A percentile compares a stretch with the other conserved stretches of the same genome.
Conservation (phyloP, 345 rosid genomes). For the Corchorus capsularis region DNA sequence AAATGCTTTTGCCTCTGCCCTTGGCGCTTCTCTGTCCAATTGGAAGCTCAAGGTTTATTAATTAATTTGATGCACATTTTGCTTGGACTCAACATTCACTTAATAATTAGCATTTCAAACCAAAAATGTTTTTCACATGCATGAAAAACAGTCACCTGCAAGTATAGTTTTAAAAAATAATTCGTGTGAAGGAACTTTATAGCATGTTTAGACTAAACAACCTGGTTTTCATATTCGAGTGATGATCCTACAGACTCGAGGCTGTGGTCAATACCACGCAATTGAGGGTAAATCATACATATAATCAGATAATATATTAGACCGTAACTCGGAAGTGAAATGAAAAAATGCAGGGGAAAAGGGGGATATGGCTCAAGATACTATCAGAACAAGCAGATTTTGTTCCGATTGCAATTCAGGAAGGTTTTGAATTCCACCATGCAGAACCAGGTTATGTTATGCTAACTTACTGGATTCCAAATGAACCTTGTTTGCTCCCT, state of each 20-base stretch:
- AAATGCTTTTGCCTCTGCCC: conserved; percentile 45
- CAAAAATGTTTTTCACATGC: background rate
- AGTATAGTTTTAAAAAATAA: too few relatives aligned
- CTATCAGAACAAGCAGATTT: conserved; percentile 41
- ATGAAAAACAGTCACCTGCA: too few relatives aligned
- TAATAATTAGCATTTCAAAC: background rate
- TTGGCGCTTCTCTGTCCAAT: conserved; percentile 36
- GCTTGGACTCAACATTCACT: background rate
- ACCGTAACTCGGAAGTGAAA: background rate
- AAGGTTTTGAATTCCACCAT: conserved; percentile 54
- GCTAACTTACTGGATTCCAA: conserved; percentile 60
- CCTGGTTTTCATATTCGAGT: too few relatives aligned
- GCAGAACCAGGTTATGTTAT: conserved; percentile 54
- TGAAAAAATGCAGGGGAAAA: conserved; percentile 39
- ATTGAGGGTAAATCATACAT: too few relatives aligned
- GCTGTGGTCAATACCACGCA: too few relatives aligned
- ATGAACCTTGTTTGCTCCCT: conserved; percentile 47
- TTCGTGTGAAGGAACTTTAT: too few relatives aligned
- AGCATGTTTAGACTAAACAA: too few relatives aligned
- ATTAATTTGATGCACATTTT: background rate
- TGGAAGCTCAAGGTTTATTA: conserved; percentile 55
- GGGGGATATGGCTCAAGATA: conserved; percentile 53
- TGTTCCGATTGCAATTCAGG: conserved; percentile 54
- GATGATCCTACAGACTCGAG: too few relatives aligned
- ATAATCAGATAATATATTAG: too few relatives aligned